Evolutionary conservation across 805 yeast species (phyloP).

Genomic region (Grigorovia transvaalensis): DNA sequence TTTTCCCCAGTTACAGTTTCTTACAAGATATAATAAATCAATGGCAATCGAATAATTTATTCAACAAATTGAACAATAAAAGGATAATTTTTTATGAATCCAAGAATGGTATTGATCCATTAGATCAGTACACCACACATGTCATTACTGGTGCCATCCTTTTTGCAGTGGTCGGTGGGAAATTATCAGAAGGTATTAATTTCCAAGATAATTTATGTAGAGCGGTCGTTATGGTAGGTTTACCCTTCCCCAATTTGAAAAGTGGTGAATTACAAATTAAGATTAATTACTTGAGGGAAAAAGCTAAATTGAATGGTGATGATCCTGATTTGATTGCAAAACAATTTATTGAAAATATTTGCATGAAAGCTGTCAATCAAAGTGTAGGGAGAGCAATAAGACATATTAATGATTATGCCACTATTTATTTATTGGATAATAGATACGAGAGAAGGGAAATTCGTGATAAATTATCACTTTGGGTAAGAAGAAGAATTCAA

Average conservation of each 20-base stretch:
- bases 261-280: conserved; percentile 76
- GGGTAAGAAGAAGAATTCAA: conserved; percentile 49
- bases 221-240: conserved; percentile 74
- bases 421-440: conserved; percentile 58
- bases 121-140: conserved; percentile 41
- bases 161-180: conserved; percentile 86
- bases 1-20: conserved; percentile 78
- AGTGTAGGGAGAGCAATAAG: conserved; percentile 88
- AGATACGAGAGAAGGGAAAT: conserved; percentile 43
- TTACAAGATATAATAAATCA: conserved; percentile 37
- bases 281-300: conserved; percentile 49
- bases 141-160: conserved; percentile 52
- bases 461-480: conserved; percentile 52
- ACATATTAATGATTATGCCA: conserved; percentile 71
- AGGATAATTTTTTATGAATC: conserved; percentile 54
- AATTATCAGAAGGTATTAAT: conserved; percentile 87
- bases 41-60: conserved; percentile 40
- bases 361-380: conserved; percentile 88
- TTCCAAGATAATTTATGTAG: conserved; percentile 83
- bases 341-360: conserved; percentile 67
- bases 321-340: conserved; percentile 41
- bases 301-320: conserved; percentile 36
- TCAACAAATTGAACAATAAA: conserved; percentile 26
- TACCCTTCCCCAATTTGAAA: conserved; percentile 79
- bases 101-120: conserved; percentile 34